Base-by-base conservation (phyloP, 768 basidiomycete species). In the Lactarius vividus region DNA sequence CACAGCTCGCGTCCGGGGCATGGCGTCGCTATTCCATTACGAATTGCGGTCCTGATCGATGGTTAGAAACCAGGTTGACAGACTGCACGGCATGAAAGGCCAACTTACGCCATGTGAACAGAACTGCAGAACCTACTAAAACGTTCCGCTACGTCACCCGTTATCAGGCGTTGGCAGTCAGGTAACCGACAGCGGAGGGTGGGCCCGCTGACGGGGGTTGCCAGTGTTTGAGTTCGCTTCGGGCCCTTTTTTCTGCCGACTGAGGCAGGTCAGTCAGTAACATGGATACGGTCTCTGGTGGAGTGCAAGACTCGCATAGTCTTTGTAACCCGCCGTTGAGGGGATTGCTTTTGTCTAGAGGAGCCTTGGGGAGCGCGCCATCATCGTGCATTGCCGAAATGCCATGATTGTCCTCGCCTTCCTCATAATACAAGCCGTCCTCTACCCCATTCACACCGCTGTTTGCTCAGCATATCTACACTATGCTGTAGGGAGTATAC, bases 121-220 rank as follows among this genome's bases (percentile, higher is more conserved):
- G 55, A 7, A 31, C 33, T 20, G 53, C 64, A 65, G 42, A 65
- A 65, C 18, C 64, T 53, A 29, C 40, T 28, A 20, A 46, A 29
- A 18, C 33, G 20, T 7, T 26, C 40, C 5, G 42, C n/a, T 29
- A 13, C 4, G 37, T 23, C n/a, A n/a, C 1, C 46, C 13, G 23
- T 40, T 31, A 9, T 11, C 3, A n/a, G 0, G n/a, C 1, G 3
- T 23, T 23, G 0, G 46, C 64, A 65, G 23, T n/a, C 40, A 20
- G 40, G 40, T 4, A 31, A 13, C 16, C 18, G 37, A 29, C 59
- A 61, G 1, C 8, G 10, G n/a, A 23, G 13, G 1, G 9, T 31
- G 16, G 11, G 31, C 2, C 15, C 28, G 0, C 31, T 13, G 57
- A 23, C 7, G n/a, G 23, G 20, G n/a, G 31, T 20, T 28, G 29